Base-by-base conservation (phyloP, 2,329 filamentous ascomycete species). In the Neurospora sp. region DNA sequence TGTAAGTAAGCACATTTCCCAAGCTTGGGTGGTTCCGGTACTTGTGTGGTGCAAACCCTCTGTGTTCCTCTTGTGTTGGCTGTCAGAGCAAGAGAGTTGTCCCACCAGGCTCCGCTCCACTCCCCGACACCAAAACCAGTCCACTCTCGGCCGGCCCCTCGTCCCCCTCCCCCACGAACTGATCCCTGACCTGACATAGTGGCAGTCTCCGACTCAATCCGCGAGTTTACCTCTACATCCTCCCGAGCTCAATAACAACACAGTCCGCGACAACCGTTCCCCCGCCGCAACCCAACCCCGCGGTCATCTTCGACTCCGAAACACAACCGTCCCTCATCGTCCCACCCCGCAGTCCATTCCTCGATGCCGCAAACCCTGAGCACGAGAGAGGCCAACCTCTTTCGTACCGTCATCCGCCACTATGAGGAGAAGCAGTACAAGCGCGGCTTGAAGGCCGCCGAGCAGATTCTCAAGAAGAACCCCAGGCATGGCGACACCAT, bases 351-450 rank as follows among this genome's bases (percentile, higher is more conserved):
- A 70, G 69, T 68, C 74, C 71, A 73, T 70, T 38, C 75, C 77
- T 80, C 79, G 75, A 92, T 92, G 90, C 89, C 90, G 75, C 90
- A 93, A 81, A 86, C 86, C 78, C 85, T 94, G 72, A 89, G 86
- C 78, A 89, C 93, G 78, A 98, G 98, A 84, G 96, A 99, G 86
- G 89, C 89, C 77, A 90, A 94, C 80, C 90, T 97, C 83, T 99
- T 99, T 82, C 91, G 93, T 73, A 93, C 94, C 79, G 90, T 99
- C 74, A 93, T 99, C 78, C 94, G 95, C 80, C 90, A 93, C 82
- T 99, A 98, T 85, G 96, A 99, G 82, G 91, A 94, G 79, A 99
- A 99, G 82, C 95, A 98, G 79, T 97, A 98, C 85, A 99, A 98
- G 84, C 84, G 86, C 73, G 95, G 95, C 79, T 86, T 99, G 78